phyloP scores from a whole-genome alignment of 768 basidiomycete genomes.

The Amanita muscaria region DNA sequence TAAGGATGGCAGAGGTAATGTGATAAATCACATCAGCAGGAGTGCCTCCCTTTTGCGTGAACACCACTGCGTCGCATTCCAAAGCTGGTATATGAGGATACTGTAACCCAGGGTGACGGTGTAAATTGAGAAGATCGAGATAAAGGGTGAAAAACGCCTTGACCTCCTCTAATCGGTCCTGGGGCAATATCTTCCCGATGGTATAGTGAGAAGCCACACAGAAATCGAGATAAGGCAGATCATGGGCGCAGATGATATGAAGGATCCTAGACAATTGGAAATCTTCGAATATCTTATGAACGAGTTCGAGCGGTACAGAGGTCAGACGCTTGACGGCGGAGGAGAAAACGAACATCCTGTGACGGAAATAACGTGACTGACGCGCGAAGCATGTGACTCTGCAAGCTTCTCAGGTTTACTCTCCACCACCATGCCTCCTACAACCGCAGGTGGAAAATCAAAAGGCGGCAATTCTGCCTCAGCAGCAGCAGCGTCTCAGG shows the following conservation, averaged over 20 bases:
- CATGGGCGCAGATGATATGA: slow-evolving; percentile 15
- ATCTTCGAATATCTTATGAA: slow-evolving; percentile 20
- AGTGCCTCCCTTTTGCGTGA: background rate
- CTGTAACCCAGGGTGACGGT: slow-evolving; percentile 4
- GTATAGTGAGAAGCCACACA: slow-evolving; percentile 15
- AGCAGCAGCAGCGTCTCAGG: slow-evolving; percentile 23
- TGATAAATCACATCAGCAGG: background rate
- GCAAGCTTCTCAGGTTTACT: background rate
- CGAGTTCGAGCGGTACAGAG: slow-evolving; percentile 18
- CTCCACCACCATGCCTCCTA: slow-evolving; percentile 4
- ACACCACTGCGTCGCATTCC: slow-evolving; percentile 7
- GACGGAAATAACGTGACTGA: slow-evolving; percentile 2
- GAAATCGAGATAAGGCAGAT: slow-evolving; percentile 18
- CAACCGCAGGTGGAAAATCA: slow-evolving; percentile 45
- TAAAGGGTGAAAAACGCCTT: slow-evolving; percentile 16
- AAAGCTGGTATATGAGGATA: slow-evolving; percentile 9
- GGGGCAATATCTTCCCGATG: slow-evolving; percentile 12
- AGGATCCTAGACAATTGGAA: slow-evolving; percentile 19
- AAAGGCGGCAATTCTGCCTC: slow-evolving; percentile 35
- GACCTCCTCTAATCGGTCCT: slow-evolving; percentile 9
- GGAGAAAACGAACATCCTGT: slow-evolving; percentile 5
- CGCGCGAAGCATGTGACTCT: slow-evolving; percentile 6
- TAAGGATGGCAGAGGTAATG: slow-evolving; percentile 10
- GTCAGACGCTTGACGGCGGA: slow-evolving; percentile 14
- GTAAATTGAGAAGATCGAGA: slow-evolving; percentile 11